Base-by-base conservation (phyloP, 1,284 basidiomycete species). In the Inonotus hispidus region DNA sequence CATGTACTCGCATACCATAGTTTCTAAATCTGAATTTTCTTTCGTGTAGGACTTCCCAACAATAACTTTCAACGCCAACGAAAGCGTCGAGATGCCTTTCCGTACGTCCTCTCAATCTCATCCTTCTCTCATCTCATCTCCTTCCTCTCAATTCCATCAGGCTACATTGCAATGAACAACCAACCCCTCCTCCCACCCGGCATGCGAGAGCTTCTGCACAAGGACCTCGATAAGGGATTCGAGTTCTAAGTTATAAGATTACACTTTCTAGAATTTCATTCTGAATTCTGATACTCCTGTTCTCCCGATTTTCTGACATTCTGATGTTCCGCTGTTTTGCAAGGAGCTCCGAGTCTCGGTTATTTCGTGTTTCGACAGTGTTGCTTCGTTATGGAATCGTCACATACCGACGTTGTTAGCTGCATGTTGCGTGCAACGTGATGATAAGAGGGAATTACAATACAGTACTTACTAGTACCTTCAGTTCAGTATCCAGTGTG, bases 81-180 rank as follows among this genome's bases (percentile, higher is more conserved):
- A 97, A 73, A 90, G 89, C 53, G 92, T 97, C 8, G 92, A 97
- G 74, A 96, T 96, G 93, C 93, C 93, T 0, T 96, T 95, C 78
- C 78, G 93, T 92, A 65, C 68, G 90, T 80, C 14, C 1, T 53
- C 59, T 61, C 27, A 0, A 45, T 14, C 25, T 27, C 47, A 14
- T 11, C 11, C 6, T 53, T 52, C 16, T 37, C 41, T 45, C 32
- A 38, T 32, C 27, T 25, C 39, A 11, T 45, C 32, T 41, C 13
- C 19, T 38, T 16, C 23, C 53, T 11, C 25, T 4, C 8, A 38
- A 32, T 21, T 38, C 58, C 43, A 25, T 14, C 65, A 89, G 88
- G 82, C 60, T 91, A 90, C 69, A 87, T 90, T 53, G 73, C 75
- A 37, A 53, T 49, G 0, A 71, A 82, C 8, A 67, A 63, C 2